Evolutionary conservation across 768 basidiomycete genomes (phyloP).

Genomic region (Kwoniella sp.): DNA sequence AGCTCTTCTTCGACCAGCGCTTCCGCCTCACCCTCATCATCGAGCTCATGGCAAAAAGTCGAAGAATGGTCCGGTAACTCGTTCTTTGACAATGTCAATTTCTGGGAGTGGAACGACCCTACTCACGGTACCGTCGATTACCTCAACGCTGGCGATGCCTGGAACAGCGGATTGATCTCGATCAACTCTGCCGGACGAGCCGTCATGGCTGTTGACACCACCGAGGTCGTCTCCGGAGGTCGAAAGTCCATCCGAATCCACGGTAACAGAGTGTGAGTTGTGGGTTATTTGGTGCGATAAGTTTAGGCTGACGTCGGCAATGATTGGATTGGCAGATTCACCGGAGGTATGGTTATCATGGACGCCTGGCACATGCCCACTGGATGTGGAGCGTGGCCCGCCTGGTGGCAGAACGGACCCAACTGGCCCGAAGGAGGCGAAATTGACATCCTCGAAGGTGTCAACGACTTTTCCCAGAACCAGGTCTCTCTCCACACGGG

Average conservation of each 20-base stretch:
- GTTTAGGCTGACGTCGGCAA: slow-evolving; percentile 59
- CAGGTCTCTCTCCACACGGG: slow-evolving; percentile 59
- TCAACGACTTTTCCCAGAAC: slow-evolving; percentile 57
- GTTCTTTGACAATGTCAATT: slow-evolving; percentile 84
- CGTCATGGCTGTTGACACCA: slow-evolving; percentile 87
- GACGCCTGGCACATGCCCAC: slow-evolving; percentile 87
- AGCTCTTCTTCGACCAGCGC: slow-evolving; percentile 18
- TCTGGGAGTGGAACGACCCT: slow-evolving; percentile 67
- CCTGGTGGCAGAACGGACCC: slow-evolving; percentile 63
- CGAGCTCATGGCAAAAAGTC: slow-evolving; percentile 26
- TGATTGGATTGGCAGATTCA: slow-evolving; percentile 43
- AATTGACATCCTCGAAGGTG: slow-evolving; percentile 59
- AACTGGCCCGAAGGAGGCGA: slow-evolving; percentile 55
- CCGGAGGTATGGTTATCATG: slow-evolving; percentile 74
- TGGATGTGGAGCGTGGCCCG: slow-evolving; percentile 85
- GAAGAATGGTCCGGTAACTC: slow-evolving; percentile 61
- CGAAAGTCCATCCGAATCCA: slow-evolving; percentile 76
- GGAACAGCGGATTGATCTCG: slow-evolving; percentile 63
- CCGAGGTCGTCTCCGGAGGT: slow-evolving; percentile 67
- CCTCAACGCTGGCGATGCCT: slow-evolving; percentile 61
- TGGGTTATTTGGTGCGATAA: too few relatives aligned
- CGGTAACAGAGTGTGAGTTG: slow-evolving; percentile 56
- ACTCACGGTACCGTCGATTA: slow-evolving; percentile 72
- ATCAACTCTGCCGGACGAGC: slow-evolving; percentile 75
- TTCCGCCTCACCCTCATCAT: slow-evolving; percentile 2